Evolutionary conservation across 1,284 basidiomycete genomes (phyloP).

Genomic region (Tetrapyrgos nigripes): DNA sequence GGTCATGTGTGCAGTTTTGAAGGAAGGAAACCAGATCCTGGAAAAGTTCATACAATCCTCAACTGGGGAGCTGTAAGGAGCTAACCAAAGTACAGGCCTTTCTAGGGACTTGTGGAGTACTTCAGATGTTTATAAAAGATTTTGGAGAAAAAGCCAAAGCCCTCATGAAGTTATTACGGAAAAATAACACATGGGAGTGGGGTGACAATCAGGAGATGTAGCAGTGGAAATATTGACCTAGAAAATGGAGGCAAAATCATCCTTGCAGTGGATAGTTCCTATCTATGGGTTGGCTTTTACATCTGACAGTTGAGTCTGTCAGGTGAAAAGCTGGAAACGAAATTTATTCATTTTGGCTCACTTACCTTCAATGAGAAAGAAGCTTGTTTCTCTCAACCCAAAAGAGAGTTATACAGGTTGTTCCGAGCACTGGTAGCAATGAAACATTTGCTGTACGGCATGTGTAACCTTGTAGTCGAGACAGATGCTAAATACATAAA

Average conservation of each 20-base stretch:
- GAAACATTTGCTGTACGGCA: constrained; percentile 28
- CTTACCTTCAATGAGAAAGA: constrained; percentile 36
- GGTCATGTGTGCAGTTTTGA: constrained; percentile 33
- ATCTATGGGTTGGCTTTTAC: constrained; percentile 21
- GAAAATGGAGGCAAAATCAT: constrained; percentile 25
- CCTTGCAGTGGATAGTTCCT: constrained; percentile 37
- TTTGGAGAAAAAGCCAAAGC: constrained; percentile 23
- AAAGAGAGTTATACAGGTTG: constrained; percentile 42
- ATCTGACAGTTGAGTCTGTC: constrained; percentile 29
- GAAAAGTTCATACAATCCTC: constrained; percentile 19
- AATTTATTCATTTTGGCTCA: constrained; percentile 26
- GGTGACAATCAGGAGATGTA: constrained; percentile 23
- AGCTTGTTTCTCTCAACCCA: constrained; percentile 38
- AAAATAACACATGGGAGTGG: constrained; percentile 25
- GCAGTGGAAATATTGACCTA: constrained; percentile 30
- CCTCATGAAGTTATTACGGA: constrained; percentile 16
- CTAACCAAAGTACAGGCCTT: constrained; percentile 22
- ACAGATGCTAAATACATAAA: constrained; percentile 37
- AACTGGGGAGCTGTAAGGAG: constrained; percentile 22
- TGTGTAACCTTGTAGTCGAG: constrained; percentile 32
- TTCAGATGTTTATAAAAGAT: constrained; percentile 26
- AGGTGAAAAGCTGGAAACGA: constrained; percentile 14
- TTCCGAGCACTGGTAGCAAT: constrained; percentile 27
- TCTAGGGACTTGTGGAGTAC: constrained; percentile 27
- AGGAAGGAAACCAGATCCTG: constrained; percentile 23